phyloP scores from a whole-genome alignment of 352 stramenopile genomes.

The Pilasporangium apinafurcum region DNA sequence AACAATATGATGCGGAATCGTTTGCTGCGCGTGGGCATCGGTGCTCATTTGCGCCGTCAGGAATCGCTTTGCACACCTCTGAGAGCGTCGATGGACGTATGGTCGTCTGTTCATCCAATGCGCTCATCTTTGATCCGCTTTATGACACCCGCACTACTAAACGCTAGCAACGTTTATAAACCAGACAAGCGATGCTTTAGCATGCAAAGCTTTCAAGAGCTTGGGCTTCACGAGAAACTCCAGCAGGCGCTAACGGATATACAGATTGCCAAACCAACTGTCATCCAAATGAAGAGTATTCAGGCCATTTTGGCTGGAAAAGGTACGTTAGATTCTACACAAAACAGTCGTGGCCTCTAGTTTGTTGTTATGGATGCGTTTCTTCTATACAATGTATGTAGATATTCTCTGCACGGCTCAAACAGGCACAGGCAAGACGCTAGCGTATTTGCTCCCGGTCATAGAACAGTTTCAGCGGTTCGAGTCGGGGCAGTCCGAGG shows the following conservation, averaged over 20 bases:
- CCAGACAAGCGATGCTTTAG: conserved; percentile 1
- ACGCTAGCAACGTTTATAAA: no score
- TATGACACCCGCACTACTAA: no score
- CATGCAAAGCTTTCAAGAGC: conserved; percentile 21
- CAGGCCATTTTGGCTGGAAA: conserved; percentile 31
- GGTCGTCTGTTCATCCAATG: no score
- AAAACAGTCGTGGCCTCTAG: no score
- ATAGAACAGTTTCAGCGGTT: conserved; percentile 43
- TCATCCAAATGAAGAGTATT: conserved; percentile 55
- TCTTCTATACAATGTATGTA: no score
- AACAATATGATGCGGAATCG: no score
- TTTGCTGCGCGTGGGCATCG: no score
- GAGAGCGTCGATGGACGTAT: no score
- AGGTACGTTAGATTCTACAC: conserved; percentile 7
- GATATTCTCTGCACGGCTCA: conserved; percentile 60
- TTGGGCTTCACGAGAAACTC: conserved; percentile 33
- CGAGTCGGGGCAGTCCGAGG: conserved; percentile 15
- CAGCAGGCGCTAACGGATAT: conserved; percentile 39
- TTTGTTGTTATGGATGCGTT: background rate
- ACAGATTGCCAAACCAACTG: conserved; percentile 32
- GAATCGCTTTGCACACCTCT: no score
- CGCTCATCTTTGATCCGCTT: no score
- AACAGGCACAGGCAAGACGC: conserved; percentile 63
- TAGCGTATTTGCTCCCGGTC: conserved; percentile 53
- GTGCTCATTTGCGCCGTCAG: no score